Conservation (phyloP, 1,284 basidiomycete genomes). For the Termitomyces sp. region DNA sequence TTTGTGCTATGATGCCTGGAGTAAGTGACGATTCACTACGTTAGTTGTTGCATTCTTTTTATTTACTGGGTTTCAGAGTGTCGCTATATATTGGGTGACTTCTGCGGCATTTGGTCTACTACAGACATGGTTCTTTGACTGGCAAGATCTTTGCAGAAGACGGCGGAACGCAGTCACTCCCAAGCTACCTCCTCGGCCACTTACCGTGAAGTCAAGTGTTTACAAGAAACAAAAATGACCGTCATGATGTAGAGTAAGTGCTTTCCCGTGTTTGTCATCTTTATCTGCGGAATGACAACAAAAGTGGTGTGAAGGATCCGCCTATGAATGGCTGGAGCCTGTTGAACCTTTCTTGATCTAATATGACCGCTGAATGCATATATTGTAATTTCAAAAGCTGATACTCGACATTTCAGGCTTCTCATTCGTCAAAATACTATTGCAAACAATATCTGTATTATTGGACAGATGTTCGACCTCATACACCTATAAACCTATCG, state of each 20-base stretch:
- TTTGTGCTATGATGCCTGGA: constrained; percentile 76
- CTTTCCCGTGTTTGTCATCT: constrained; percentile 5
- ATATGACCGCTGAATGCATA: constrained; percentile 56
- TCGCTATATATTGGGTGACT: constrained; percentile 81
- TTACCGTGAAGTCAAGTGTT: not conserved
- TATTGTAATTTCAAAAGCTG: not conserved
- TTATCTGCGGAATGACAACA: constrained; percentile 52
- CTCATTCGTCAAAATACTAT: not conserved
- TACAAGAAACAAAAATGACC: constrained; percentile 6
- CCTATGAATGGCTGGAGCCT: constrained; percentile 33
- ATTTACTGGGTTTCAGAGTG: constrained; percentile 41
- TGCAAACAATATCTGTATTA: not conserved
- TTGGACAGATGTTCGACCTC: not conserved
- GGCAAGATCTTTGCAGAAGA: constrained; percentile 47
- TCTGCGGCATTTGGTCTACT: constrained; percentile 76
- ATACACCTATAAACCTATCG: constrained; percentile 6
- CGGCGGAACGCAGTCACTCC: constrained; percentile 19
- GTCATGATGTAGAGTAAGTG: constrained; percentile 4
- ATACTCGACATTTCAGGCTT: not conserved
- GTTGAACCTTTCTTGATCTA: constrained; percentile 78
- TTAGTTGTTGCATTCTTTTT: not conserved
- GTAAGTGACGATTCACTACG: constrained; percentile 37
- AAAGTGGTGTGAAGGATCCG: constrained; percentile 69
- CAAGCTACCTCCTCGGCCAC: not conserved
- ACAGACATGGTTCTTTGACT: constrained; percentile 76